A percentile compares a stretch with the other conserved stretches of the same genome.
Conservation (phyloP, 2,329 filamentous ascomycete genomes). For the Colletotrichum destructivum region DNA sequence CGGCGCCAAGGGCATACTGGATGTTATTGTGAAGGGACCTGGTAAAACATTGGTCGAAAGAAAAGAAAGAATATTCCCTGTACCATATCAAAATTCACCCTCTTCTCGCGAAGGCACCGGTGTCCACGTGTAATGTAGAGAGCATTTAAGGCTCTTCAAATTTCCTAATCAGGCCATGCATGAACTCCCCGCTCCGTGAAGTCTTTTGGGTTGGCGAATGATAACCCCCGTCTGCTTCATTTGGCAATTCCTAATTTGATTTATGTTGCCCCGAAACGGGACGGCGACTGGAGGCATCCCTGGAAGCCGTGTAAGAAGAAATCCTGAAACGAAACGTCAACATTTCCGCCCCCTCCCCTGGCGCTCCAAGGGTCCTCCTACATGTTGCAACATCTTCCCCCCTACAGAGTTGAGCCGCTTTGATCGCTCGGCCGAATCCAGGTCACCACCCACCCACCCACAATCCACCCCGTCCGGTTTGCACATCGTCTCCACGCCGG, state of each 20-base stretch:
- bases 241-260: not conserved
- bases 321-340: constrained; percentile 37
- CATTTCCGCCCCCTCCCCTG: not conserved
- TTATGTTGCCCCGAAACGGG: constrained; percentile 15
- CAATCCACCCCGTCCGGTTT: not conserved
- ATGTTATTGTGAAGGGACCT: constrained; percentile 17
- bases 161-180: constrained; percentile 6
- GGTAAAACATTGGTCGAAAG: constrained; percentile 29
- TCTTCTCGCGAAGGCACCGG: constrained; percentile 16
- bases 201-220: constrained; percentile 10
- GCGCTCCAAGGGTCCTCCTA: constrained; percentile 12
- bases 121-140: not conserved
- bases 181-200: not conserved
- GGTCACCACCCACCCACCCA: too few relatives aligned
- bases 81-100: constrained; percentile 26
- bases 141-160: not conserved
- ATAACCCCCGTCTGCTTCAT: constrained; percentile 5
- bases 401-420: constrained; percentile 3
- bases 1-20: constrained; percentile 9
- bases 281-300: constrained; percentile 11
- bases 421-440: constrained; percentile 30
- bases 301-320: constrained; percentile 7
- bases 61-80: constrained; percentile 28
- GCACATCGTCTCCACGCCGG: constrained; percentile 13
- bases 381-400: not conserved